Evolutionary conservation across 768 basidiomycete species (phyloP).

Genomic region (Pisolithus tinctorius): DNA sequence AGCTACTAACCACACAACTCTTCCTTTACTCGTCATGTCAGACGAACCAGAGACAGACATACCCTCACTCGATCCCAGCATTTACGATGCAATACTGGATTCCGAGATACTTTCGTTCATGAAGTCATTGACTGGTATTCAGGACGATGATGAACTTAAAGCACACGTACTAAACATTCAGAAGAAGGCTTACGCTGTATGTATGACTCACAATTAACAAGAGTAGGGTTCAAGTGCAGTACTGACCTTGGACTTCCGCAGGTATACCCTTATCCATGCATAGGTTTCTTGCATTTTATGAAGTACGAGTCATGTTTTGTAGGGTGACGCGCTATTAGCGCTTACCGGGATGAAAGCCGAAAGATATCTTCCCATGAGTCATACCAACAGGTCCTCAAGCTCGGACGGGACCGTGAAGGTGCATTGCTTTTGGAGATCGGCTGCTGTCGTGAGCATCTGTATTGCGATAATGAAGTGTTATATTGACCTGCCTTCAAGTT

Average conservation of each 20-base stretch:
- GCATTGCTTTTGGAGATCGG: slow-evolving; percentile 40
- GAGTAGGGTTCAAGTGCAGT: too few relatives aligned
- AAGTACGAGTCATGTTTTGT: slow-evolving; percentile 3
- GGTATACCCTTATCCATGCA: slow-evolving; percentile 21
- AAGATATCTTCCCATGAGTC: slow-evolving; percentile 13
- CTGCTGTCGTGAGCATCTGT: slow-evolving; percentile 32
- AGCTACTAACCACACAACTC: too few relatives aligned
- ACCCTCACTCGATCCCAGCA: background rate
- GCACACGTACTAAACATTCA: slow-evolving; percentile 29
- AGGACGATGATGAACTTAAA: slow-evolving; percentile 24
- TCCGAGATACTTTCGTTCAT: background rate
- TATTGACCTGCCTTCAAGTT: slow-evolving; percentile 18
- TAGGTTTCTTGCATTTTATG: slow-evolving; percentile 13
- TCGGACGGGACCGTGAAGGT: slow-evolving; percentile 29
- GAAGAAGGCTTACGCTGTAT: slow-evolving; percentile 26
- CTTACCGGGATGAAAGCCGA: slow-evolving; percentile 7
- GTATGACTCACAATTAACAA: background rate
- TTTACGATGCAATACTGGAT: background rate
- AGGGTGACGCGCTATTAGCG: background rate
- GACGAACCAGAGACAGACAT: background rate
- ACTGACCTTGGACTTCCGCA: background rate
- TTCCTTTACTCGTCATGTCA: background rate
- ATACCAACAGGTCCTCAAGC: slow-evolving; percentile 25
- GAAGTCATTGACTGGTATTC: slow-evolving; percentile 16
- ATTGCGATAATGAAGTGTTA: background rate